These are phyloP conservation scores for Xanthoparmelia taractica DNA, from an alignment of 495 filamentous ascomycete genomes.

Conservation along the genomic window DNA sequence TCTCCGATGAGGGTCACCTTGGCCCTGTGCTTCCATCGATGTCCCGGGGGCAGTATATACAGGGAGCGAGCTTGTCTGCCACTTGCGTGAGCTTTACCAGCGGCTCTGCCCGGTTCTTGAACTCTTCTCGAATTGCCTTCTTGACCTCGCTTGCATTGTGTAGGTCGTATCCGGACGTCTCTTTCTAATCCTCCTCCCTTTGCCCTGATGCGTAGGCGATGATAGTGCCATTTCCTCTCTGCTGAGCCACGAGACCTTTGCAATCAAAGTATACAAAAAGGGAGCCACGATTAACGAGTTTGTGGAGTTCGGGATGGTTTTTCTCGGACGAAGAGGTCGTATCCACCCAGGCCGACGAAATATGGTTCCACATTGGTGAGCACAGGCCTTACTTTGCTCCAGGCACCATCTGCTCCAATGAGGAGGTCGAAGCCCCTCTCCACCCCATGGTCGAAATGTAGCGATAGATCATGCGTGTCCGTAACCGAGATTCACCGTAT, in stretches of 20 bases:
- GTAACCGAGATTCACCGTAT: conserved; percentile 24
- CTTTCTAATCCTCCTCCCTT: conserved; percentile 35
- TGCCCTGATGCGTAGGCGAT: conserved; percentile 29
- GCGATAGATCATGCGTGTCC: conserved; percentile 14
- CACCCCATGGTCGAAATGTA: conserved; percentile 28
- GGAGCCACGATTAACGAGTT: conserved; percentile 40
- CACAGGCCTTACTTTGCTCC: conserved; percentile 44
- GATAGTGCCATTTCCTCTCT: conserved; percentile 40
- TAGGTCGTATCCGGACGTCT: conserved; percentile 31
- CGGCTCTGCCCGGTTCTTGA: conserved; percentile 27
- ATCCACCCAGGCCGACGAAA: conserved; percentile 41
- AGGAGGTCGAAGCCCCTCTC: conserved; percentile 44
- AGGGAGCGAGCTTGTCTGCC: conserved; percentile 29
- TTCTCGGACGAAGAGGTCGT: conserved; percentile 33
- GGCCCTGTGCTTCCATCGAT: conserved; percentile 37
- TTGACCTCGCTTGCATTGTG: conserved; percentile 19
- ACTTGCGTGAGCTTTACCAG: conserved; percentile 21
- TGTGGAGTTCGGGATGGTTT: conserved; percentile 30
- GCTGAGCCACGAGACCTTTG: conserved; percentile 38
- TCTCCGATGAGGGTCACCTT: conserved; percentile 52
- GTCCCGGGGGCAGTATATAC: conserved; percentile 47
- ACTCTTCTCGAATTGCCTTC: conserved; percentile 21
- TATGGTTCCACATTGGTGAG: conserved; percentile 42
- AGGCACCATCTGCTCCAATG: conserved; percentile 57
- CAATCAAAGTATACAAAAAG: conserved; percentile 37